phyloP scores from a whole-genome alignment of 2,329 filamentous ascomycete species.

The Nemania serpens region DNA sequence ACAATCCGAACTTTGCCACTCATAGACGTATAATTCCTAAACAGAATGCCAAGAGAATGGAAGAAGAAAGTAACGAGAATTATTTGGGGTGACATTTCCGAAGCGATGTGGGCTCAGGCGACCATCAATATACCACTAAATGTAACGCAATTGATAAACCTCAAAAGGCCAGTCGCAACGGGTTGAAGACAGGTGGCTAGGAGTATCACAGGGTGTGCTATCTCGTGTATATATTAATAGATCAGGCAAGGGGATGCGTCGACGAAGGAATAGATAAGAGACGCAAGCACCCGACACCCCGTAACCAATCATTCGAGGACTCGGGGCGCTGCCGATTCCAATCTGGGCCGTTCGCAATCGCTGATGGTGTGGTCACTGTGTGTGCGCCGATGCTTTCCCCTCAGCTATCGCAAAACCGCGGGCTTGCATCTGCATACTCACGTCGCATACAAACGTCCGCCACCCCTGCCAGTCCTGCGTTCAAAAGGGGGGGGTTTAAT shows the following conservation, averaged over 20 bases:
- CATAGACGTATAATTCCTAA: not conserved
- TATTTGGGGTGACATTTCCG: not conserved
- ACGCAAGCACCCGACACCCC: not conserved
- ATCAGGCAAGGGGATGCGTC: not conserved
- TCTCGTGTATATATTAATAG: not conserved
- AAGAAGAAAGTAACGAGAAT: not conserved
- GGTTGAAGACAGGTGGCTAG: not conserved
- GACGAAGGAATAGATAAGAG: constrained; percentile 13
- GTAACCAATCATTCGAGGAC: constrained; percentile 17
- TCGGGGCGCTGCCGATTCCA: not conserved
- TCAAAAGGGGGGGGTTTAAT: constrained; percentile 14
- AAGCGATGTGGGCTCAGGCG: not conserved
- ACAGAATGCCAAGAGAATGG: not conserved
- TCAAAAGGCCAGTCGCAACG: not conserved
- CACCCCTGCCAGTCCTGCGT: constrained; percentile 10
- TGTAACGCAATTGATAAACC: not conserved
- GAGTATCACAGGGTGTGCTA: constrained; percentile 1
- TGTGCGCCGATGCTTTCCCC: not conserved
- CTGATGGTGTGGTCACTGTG: not conserved
- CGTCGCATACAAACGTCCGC: constrained; percentile 9
- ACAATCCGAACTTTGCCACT: too few species aligned
- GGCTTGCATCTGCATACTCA: constrained; percentile 13
- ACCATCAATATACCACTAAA: constrained; percentile 4
- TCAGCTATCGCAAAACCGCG: constrained; percentile 5
- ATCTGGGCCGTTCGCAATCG: not conserved